Conservation (phyloP, 2,329 filamentous ascomycete species). For the Colletotrichum sojae region DNA sequence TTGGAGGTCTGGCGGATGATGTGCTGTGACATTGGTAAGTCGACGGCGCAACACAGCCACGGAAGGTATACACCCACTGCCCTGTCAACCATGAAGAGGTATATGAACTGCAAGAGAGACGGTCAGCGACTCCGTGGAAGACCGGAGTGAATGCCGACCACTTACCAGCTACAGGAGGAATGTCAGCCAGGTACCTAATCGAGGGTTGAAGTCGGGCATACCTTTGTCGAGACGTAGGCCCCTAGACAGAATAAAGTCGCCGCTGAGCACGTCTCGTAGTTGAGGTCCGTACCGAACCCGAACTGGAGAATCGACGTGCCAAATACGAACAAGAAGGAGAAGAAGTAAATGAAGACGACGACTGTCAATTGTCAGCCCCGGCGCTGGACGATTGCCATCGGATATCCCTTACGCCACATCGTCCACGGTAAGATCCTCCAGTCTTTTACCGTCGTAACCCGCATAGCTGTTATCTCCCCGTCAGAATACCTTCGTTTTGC, state of each 20-base stretch:
- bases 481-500: background rate
- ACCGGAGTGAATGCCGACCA: background rate
- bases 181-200: background rate
- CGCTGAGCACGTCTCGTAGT: constrained; percentile 29
- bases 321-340: constrained; percentile 33
- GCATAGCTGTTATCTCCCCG: background rate
- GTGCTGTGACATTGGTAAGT: background rate
- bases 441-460: constrained; percentile 24
- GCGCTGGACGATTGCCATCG: too few relatives aligned
- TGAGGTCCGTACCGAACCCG: constrained; percentile 31
- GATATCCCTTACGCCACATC: constrained; percentile 29
- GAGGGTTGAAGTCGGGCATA: background rate
- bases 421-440: constrained; percentile 33
- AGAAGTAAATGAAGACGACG: constrained; percentile 26
- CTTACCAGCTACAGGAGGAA: background rate
- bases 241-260: constrained; percentile 32
- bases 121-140: background rate
- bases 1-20: constrained; percentile 35
- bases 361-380: constrained; percentile 10
- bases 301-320: constrained; percentile 34
- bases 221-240: constrained; percentile 33
- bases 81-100: constrained; percentile 36
- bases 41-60: background rate
- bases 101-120: constrained; percentile 19
- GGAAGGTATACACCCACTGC: constrained; percentile 1